A percentile compares a stretch with the other conserved stretches of the same genome.
Conservation (phyloP, 768 basidiomycete species). For the Xerocomus brunneocitrinus region DNA sequence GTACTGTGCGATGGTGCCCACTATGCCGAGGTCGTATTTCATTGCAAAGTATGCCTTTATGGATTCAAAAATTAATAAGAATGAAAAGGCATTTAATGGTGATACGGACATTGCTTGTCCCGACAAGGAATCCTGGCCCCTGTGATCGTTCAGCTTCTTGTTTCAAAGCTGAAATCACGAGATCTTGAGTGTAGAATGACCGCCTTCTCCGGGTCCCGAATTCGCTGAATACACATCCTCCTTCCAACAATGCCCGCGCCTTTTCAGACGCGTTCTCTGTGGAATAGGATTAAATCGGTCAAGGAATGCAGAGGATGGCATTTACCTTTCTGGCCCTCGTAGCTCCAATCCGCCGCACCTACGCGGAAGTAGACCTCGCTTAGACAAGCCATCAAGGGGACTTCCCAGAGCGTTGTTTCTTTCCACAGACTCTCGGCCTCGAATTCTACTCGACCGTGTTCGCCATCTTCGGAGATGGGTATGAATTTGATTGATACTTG, state of each 20-base stretch:
- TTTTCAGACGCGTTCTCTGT: conserved; percentile 74
- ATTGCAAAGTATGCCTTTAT: conserved; percentile 78
- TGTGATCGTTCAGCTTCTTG: conserved; percentile 52
- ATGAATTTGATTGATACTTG: conserved; percentile 57
- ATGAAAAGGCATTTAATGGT: not conserved
- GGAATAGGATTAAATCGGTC: not conserved
- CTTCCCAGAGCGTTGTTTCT: conserved; percentile 92
- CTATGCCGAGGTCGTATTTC: conserved; percentile 57
- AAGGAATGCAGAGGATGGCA: not conserved
- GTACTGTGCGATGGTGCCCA: conserved; percentile 87
- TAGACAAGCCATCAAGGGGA: conserved; percentile 88
- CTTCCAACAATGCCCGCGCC: conserved; percentile 54
- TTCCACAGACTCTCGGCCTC: conserved; percentile 69
- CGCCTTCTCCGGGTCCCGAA: conserved; percentile 84
- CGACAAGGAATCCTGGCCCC: conserved; percentile 47
- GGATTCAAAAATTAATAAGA: not conserved
- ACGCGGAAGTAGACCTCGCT: conserved; percentile 84
- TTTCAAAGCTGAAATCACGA: conserved; percentile 65
- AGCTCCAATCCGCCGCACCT: conserved; percentile 76
- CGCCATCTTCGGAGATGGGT: conserved; percentile 47
- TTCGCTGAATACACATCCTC: conserved; percentile 72
- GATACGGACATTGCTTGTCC: conserved; percentile 81
- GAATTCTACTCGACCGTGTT: conserved; percentile 65
- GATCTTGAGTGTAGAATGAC: conserved; percentile 69
- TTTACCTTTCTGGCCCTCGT: conserved; percentile 76